Evolutionary conservation across 2,329 filamentous ascomycete species (phyloP), one percentile per base, ranked within the genome.

Genomic region (Diaporthe ilicicola): DNA sequence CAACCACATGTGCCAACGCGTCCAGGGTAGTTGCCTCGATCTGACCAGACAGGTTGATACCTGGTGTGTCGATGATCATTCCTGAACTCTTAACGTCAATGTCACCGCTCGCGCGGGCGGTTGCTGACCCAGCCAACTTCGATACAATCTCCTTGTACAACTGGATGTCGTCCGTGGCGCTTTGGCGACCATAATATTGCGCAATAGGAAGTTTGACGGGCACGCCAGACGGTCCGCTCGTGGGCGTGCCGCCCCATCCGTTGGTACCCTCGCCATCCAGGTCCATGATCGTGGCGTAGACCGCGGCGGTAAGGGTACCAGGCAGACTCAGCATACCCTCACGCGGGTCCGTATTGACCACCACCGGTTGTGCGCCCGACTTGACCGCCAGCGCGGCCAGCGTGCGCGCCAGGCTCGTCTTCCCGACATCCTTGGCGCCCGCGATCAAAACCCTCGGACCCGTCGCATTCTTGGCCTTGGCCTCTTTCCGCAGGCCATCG

Each of bases 171-270:
- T 94, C 92, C 75, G 94, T 91, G 0, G 94, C 89, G 73, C 86
- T 90, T 66, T 89, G 86, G 73, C 92, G 85, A 19, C 96, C 95
- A 80, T 93, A 97, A 81, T 94, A 94, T 79, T 97, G 97, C 34
- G 95, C 94, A 67, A 99, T 84, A 6, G 96, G 96, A 76, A 97
- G 86, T 84, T 98, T 98, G 66, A 97, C 94, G 0, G 95, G 95
- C 22, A 97, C 91, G 0, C 91, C 89, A 75, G 92, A 96, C 0
- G 96, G 95, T 0, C 95, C 96, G 74, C 93, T 97, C 76, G 95
- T 97, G 0, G 95, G 95, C 76, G 94, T 95, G 75, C 89, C 94
- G 12, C 96, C 96, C 91, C 94, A 98, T 24, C 93, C 94, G 72
- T 94, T 91, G 17, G 64, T 71, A 73, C 94, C 92, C 77, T 95